These are phyloP conservation scores for Eucalyptus tenuipes DNA, from an alignment of 345 rosid genomes.

Conservation along the genomic window DNA sequence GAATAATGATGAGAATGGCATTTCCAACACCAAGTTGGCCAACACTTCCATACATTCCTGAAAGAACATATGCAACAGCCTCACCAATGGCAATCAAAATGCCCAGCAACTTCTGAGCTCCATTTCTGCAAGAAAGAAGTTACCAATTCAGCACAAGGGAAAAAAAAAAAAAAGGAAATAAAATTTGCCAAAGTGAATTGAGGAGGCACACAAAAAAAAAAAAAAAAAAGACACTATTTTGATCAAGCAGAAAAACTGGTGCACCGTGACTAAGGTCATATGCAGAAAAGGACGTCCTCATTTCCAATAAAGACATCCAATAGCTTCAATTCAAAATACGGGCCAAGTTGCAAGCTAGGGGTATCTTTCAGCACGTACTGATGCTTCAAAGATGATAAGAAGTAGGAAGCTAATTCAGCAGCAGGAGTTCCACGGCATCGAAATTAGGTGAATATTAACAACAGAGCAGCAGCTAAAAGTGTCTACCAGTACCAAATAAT, in stretches of 20 bases:
- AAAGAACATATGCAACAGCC: constrained; percentile 77
- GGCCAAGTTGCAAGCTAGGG: not conserved
- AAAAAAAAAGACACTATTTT: not conserved
- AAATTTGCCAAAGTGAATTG: not conserved
- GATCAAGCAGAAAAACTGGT: not conserved
- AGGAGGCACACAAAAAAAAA: not conserved
- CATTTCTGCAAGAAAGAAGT: constrained; percentile 34
- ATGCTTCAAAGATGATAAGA: not conserved
- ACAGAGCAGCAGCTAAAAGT: not conserved
- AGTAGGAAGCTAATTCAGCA: not conserved
- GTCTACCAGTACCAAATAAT: not conserved
- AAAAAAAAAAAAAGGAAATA: not conserved
- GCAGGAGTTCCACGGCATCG: not conserved
- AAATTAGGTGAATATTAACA: not conserved
- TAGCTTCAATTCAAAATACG: not conserved
- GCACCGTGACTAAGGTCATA: not conserved
- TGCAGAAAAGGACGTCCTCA: not conserved
- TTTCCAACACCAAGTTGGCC: constrained; percentile 76
- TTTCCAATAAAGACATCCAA: not conserved
- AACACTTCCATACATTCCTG: constrained; percentile 81
- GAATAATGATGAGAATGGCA: constrained; percentile 66
- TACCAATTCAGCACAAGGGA: not conserved
- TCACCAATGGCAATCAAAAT: constrained; percentile 70
- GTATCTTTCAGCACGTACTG: not conserved
- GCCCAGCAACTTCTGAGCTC: constrained; percentile 78